Evolutionary conservation across 1,139 yeast genomes (phyloP).

Genomic region (Arxiozyma heterogenica): DNA sequence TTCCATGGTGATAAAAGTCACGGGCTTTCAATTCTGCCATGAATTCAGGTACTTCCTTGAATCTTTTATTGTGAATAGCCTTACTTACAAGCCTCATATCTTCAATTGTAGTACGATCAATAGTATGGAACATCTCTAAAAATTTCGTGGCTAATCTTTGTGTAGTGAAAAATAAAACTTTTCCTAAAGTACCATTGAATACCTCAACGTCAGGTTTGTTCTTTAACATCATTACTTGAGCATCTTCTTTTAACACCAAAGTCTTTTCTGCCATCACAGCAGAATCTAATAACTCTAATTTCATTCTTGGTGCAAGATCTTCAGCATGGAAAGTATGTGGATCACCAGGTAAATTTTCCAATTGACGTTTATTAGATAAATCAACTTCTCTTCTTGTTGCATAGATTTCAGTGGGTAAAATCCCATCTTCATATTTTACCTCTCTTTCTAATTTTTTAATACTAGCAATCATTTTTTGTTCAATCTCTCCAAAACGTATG

Average conservation of each 20-base stretch:
- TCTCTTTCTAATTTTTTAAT: conserved; percentile 45
- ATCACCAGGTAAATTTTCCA: conserved; percentile 39
- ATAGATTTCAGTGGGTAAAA: conserved; percentile 71
- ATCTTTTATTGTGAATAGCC: conserved; percentile 24
- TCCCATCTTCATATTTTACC: conserved; percentile 58
- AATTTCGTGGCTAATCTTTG: conserved; percentile 18
- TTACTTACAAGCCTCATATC: conserved; percentile 31
- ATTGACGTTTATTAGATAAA: conserved; percentile 49
- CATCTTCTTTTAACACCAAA: conserved; percentile 64
- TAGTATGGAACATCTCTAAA: conserved; percentile 15
- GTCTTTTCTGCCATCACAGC: conserved; percentile 55
- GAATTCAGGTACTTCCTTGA: conserved; percentile 20
- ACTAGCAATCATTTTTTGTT: conserved; percentile 36
- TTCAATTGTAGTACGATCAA: conserved; percentile 20
- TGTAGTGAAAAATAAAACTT: conserved; percentile 39
- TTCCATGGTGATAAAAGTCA: conserved; percentile 15
- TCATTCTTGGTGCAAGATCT: conserved; percentile 36
- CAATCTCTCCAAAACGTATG: conserved; percentile 56
- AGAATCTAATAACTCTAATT: conserved; percentile 38
- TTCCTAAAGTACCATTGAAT: conserved; percentile 90
- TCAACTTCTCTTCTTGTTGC: conserved; percentile 73
- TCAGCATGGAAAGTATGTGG: conserved; percentile 36
- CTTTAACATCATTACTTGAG: conserved; percentile 94
- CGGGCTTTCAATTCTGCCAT: conserved; percentile 18
- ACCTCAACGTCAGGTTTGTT: conserved; percentile 68